Evolutionary conservation across 2,329 filamentous ascomycete genomes (phyloP).

Genomic region (Hortaea sp.): DNA sequence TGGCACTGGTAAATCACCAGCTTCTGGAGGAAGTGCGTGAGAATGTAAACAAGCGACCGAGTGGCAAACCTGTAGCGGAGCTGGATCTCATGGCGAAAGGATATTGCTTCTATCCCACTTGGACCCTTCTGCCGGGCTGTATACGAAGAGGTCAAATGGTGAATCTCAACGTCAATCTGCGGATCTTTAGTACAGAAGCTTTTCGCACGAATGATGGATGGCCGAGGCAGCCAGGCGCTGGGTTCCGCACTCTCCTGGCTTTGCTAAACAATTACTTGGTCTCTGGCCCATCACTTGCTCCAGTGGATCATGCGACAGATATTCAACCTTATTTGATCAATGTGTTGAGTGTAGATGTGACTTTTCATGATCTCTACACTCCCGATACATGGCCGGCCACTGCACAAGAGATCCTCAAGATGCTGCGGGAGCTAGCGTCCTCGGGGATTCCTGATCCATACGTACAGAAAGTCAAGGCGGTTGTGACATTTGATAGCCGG

Average conservation of each 20-base stretch:
- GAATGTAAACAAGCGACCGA: conserved; percentile 4
- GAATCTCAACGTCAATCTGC: conserved; percentile 12
- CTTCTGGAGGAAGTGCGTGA: conserved; percentile 11
- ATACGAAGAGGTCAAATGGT: conserved; percentile 3
- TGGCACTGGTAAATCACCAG: conserved; percentile 8
- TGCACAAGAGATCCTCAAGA: conserved; percentile 9
- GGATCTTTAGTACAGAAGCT: conserved; percentile 16
- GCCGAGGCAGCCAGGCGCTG: conserved; percentile 10
- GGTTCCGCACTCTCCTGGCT: conserved; percentile 10
- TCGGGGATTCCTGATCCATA: background rate
- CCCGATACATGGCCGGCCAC: conserved; percentile 11
- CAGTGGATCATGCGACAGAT: conserved; percentile 1
- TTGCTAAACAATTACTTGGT: conserved; percentile 15
- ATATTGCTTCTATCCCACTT: conserved; percentile 14
- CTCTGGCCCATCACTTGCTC: conserved; percentile 10
- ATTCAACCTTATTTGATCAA: background rate
- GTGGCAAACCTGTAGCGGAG: conserved; percentile 4
- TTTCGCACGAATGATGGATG: conserved; percentile 13
- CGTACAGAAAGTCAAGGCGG: background rate
- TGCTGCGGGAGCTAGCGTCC: conserved; percentile 9
- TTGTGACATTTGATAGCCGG: background rate
- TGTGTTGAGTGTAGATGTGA: conserved; percentile 9
- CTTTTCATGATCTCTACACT: conserved; percentile 15
- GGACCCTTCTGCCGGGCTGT: conserved; percentile 9
- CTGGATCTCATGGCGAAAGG: conserved; percentile 16